Conservation (phyloP, 768 basidiomycete genomes). For the Mycena galericulata region DNA sequence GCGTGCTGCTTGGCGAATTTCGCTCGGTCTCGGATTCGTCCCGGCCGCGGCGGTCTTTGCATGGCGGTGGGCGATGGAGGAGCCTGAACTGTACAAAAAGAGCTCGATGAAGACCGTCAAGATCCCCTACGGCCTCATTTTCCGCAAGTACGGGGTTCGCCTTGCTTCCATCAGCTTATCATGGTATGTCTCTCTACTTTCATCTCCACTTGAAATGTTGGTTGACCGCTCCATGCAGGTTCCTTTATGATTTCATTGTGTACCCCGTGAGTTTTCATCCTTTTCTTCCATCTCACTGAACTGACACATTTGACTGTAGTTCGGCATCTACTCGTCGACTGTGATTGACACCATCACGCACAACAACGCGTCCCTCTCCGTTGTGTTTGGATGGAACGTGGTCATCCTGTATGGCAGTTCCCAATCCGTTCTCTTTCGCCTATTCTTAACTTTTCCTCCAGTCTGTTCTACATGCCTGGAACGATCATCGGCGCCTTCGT, state of each 20-base stretch:
- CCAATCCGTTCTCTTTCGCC: not conserved
- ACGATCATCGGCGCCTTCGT: slow-evolving; percentile 81
- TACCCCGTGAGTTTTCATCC: slow-evolving; percentile 66
- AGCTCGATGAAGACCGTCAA: slow-evolving; percentile 82
- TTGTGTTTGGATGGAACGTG: slow-evolving; percentile 87
- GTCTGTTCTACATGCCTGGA: slow-evolving; percentile 59
- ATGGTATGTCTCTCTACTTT: slow-evolving; percentile 62
- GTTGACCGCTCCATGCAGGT: slow-evolving; percentile 50
- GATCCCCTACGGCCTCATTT: slow-evolving; percentile 81
- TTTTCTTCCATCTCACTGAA: not conserved
- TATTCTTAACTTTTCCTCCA: slow-evolving; percentile 11
- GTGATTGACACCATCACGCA: slow-evolving; percentile 78
- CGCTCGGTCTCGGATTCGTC: slow-evolving; percentile 85
- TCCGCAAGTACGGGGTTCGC: slow-evolving; percentile 85
- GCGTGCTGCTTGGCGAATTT: slow-evolving; percentile 88
- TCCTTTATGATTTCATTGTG: slow-evolving; percentile 86
- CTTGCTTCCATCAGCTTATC: slow-evolving; percentile 79
- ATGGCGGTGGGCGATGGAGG: slow-evolving; percentile 89
- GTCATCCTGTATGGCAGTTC: slow-evolving; percentile 73
- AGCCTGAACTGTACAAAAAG: slow-evolving; percentile 78
- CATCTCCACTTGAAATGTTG: not conserved
- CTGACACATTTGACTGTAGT: slow-evolving; percentile 53
- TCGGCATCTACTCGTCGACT: slow-evolving; percentile 85
- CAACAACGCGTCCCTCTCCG: slow-evolving; percentile 58
- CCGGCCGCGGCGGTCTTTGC: slow-evolving; percentile 86